Evolutionary conservation across 176 grass and related monocot species (phyloP).

Genomic region (Carex myosuroides): DNA sequence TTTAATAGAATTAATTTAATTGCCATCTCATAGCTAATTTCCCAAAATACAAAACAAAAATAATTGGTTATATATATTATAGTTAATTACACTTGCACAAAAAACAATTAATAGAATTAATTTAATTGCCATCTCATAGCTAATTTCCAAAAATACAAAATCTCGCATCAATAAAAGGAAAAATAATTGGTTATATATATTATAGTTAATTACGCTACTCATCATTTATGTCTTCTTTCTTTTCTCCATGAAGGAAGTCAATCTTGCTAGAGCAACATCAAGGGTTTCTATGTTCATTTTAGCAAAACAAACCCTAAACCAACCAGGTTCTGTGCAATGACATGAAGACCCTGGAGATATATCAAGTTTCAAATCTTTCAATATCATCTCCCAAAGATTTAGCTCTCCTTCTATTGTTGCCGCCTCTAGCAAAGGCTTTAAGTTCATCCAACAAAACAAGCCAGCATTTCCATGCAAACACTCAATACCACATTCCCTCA

Average conservation of each 20-base stretch:
- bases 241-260: slow-evolving; percentile 50
- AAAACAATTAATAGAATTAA: not conserved
- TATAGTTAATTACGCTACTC: not conserved
- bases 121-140: not conserved
- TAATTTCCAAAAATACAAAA: not conserved
- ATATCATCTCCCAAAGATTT: slow-evolving; percentile 52
- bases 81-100: not conserved
- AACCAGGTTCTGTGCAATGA: slow-evolving; percentile 72
- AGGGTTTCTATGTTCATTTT: slow-evolving; percentile 75
- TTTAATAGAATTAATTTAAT: not conserved
- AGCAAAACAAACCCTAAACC: slow-evolving; percentile 96
- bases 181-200: not conserved
- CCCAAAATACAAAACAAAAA: not conserved
- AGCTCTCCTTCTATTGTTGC: slow-evolving; percentile 40
- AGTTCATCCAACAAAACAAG: slow-evolving; percentile 91
- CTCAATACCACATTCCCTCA: slow-evolving; percentile 46
- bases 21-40: not conserved
- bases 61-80: not conserved
- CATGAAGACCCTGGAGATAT: slow-evolving; percentile 86
- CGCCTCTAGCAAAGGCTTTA: slow-evolving; percentile 40
- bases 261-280: slow-evolving; percentile 59
- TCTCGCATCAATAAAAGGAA: not conserved
- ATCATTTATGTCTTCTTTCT: slow-evolving; percentile 21
- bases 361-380: slow-evolving; percentile 56
- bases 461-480: slow-evolving; percentile 65